Evolutionary conservation across 495 filamentous ascomycete species (phyloP), one percentile per base, ranked within the genome.

Genomic region (Daldinia concentrica): DNA sequence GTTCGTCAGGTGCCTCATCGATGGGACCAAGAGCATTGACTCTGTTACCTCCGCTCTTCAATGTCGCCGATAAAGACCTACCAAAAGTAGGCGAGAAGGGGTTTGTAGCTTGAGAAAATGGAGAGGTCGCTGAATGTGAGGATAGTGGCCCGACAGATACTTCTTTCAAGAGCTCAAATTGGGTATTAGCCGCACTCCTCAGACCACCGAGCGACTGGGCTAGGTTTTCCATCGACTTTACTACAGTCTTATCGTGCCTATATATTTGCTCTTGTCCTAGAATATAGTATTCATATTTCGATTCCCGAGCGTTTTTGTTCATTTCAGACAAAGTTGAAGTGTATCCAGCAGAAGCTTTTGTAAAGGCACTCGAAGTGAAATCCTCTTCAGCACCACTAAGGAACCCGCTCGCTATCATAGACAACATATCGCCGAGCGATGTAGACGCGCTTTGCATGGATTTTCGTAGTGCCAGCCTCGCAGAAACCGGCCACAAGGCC

Each of bases 121-220:
- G 27, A 54, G 15, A 30, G 26, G 6, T 36, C 7, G 59, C 43
- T 22, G 69, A 62, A 22, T 62, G 45, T 6, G 63, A 62, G 19
- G 74, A 72, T 9, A 29, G 39, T 8, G 58, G 64, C 17, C 58
- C 68, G 34, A 52, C 64, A 41, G 76, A 77, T 1, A 87, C 82
- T 70, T 94, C 90, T 66, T 86, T 87, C 26, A 97, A 82, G 27
- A 98, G 85, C 34, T 89, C 86, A 73, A 98, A 97, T 74, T 99
- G 95, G 7, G 94, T 92, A 17, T 89, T 86, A 22, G 95, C 93
- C 37, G 95, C 93, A 81, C 93, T 97, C 55, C 93, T 88, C 76
- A 99, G 81, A 3, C 95, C 95, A 74, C 95, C 95, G 67, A 98
- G 89, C 71, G 93, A 92, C 76, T 99, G 95, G 11, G 92, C 89